Evolutionary conservation across 257 asterid genomes (phyloP), one percentile per base, ranked within the genome.

Genomic region (Plantago elongata): DNA sequence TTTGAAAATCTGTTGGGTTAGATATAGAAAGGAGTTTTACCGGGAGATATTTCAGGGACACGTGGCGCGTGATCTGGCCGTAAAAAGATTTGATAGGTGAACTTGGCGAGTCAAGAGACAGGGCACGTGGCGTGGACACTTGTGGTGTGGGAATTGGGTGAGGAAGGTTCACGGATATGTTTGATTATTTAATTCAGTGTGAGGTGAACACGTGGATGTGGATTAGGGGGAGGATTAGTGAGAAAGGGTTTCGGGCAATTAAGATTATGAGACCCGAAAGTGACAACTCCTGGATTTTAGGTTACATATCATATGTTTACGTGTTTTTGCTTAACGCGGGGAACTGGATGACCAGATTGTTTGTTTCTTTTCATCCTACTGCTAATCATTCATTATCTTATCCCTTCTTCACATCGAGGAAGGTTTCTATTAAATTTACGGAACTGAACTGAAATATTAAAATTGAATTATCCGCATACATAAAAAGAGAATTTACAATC

Each of bases 51-150:
- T 74, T 66, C 11, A 12, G 62, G 69, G 75, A 62, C 73, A 75
- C 83, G 83, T 78, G 87, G 78, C 74, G 18, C 22, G 40, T 9
- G 46, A 66, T 64, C 69, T 55, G 57, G 0, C 70, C 54, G 67
- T 43, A 16, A 29, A 37, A 9, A 7, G 18, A 29, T 47, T 15
- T 49, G 57, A 34, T 40, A 70, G 57, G 7, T 9, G 34, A 34
- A 70, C 60, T 38, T 62, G 64, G 72, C 66, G 13, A 11, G 7
- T 68, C 40, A 50, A 5, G 47, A 22, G 63, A 45, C 50, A 3
- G 1, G 83, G 75, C 86, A 79, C 88, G 83, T 63, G 66, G 10
- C 15, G 9, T 0, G 45, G 72, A 68, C 73, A 74, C 76, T 72
- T 75, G 80, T 16, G 27, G 0, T 0, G 7, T 2, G 7, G 1